Base-by-base conservation (phyloP, 208 protist genomes). In the Trypanosoma cruzi region DNA sequence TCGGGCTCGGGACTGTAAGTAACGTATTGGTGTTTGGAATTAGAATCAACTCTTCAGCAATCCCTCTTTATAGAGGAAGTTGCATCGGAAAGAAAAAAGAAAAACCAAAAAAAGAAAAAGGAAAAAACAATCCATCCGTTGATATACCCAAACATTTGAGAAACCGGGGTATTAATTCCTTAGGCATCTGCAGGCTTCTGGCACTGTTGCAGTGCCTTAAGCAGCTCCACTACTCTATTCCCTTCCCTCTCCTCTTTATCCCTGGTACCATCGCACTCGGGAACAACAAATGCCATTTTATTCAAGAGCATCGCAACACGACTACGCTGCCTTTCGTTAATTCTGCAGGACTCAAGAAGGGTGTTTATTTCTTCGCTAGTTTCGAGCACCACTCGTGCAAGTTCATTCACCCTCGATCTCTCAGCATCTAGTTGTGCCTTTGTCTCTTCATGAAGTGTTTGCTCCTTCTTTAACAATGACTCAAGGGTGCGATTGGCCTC, bases 401-500 rank as follows among this genome's bases (percentile, higher is more conserved):
- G 50, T 46, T 63, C 54, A 22, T 68, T 54, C 13, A 62, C 52
- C 29, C 63, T 74, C 20, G 5, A 6, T 52, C 32, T 68, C 44
- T 54, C 69, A 49, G 54, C 58, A n/a, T 85, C 77, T 40, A 94
- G 66, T 62, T 85, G 75, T 36, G 63, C 57, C 53, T 56, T 61
- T 0, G 84, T 73, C 59, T 81, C 64, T 52, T 75, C 77, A 75
- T 86, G 77, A 34, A 81, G 65, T 5, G 57, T 46, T 52, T 90
- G 80, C 57, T 94, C 85, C 18, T 81, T 80, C 26, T 79, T 83
- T 58, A 92, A 69, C 74, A 88, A 75, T 11, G 61, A 63, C 60
- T 92, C 84, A 42, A 94, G 79, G 2, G 82, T 86, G 6, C 80
- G 85, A 74, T 91, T 94, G 0, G 83, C 86, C 59, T 94, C 85